A percentile compares a stretch with the other conserved stretches of the same genome.
phyloP scores from a whole-genome alignment of 2,329 filamentous ascomycete species.

The Volutella citrinella region DNA sequence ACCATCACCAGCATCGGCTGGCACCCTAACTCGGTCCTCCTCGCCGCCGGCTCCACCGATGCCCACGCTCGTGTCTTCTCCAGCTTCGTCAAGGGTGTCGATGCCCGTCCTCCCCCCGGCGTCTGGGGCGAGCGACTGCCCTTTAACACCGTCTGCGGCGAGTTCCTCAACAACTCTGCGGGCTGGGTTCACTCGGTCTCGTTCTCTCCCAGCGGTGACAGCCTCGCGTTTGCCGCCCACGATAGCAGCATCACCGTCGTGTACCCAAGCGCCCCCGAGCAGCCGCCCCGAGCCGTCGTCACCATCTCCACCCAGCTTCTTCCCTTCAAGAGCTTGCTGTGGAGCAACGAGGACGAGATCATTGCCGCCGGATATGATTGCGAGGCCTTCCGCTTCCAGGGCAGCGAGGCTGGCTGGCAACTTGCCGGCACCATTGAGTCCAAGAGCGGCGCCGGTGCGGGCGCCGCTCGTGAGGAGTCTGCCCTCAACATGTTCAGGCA shows the following conservation, averaged over 20 bases:
- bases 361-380: conserved; percentile 90
- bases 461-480: conserved; percentile 75
- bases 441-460: conserved; percentile 61
- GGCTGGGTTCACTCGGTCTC: conserved; percentile 94
- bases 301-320: conserved; percentile 86
- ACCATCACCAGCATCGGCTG: conserved; percentile 93
- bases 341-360: conserved; percentile 89
- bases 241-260: conserved; percentile 97
- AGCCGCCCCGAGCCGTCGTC: conserved; percentile 85
- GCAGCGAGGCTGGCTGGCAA: conserved; percentile 77
- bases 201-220: conserved; percentile 89
- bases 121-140: conserved; percentile 94
- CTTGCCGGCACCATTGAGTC: conserved; percentile 76
- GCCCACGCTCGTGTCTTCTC: conserved; percentile 94
- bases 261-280: conserved; percentile 87
- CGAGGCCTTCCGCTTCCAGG: conserved; percentile 86
- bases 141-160: conserved; percentile 97
- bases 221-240: conserved; percentile 90
- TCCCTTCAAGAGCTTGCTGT: conserved; percentile 89
- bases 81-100: conserved; percentile 92
- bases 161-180: conserved; percentile 92
- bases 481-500: conserved; percentile 97
- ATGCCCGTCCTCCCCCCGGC: conserved; percentile 78
- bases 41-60: conserved; percentile 95
- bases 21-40: conserved; percentile 95